phyloP scores from a whole-genome alignment of 169 alveolate species.

The Eimeria tenella region DNA sequence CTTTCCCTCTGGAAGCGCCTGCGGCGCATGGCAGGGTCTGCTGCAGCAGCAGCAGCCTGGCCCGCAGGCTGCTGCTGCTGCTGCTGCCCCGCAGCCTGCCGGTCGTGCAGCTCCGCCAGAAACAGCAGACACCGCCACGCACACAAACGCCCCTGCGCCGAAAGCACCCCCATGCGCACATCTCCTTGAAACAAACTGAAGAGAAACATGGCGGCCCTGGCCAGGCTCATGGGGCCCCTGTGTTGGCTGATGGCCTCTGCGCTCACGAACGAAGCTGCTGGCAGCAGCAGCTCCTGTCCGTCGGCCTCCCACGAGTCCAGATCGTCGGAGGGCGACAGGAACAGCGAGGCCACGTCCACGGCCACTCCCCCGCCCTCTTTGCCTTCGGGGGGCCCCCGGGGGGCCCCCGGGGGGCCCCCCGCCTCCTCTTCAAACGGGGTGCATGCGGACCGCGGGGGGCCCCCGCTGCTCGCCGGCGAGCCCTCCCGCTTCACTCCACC shows the following conservation, averaged over 20 bases:
- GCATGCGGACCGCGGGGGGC: background rate
- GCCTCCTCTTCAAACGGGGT: background rate
- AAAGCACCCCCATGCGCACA: conserved; percentile 67
- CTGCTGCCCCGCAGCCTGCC: conserved; percentile 23
- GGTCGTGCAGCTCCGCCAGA: conserved; percentile 71
- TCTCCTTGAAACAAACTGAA: conserved; percentile 72
- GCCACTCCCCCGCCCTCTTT: background rate
- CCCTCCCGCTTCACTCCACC: background rate
- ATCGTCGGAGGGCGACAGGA: conserved; percentile 37
- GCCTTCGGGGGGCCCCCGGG: background rate
- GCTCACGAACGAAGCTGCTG: conserved; percentile 36
- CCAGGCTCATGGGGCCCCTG: conserved; percentile 54
- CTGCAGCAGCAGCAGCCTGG: conserved; percentile 23
- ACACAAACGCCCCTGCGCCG: conserved; percentile 63
- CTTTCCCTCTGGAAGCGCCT: conserved; percentile 41
- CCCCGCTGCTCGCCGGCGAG: background rate
- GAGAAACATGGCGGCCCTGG: conserved; percentile 28
- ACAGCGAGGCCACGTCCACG: conserved; percentile 28
- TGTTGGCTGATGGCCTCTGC: conserved; percentile 56
- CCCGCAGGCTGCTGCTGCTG: conserved; percentile 64
- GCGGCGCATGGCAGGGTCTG: conserved; percentile 24
- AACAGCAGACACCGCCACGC: conserved; percentile 77
- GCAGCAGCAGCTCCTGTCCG: conserved; percentile 48
- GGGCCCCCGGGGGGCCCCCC: background rate
- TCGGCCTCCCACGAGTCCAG: conserved; percentile 41